Percentiles rank a stretch among this genome's conserved stretches.
Conservation (phyloP, 129 eudicot species). For the Glebionis coronaria region DNA sequence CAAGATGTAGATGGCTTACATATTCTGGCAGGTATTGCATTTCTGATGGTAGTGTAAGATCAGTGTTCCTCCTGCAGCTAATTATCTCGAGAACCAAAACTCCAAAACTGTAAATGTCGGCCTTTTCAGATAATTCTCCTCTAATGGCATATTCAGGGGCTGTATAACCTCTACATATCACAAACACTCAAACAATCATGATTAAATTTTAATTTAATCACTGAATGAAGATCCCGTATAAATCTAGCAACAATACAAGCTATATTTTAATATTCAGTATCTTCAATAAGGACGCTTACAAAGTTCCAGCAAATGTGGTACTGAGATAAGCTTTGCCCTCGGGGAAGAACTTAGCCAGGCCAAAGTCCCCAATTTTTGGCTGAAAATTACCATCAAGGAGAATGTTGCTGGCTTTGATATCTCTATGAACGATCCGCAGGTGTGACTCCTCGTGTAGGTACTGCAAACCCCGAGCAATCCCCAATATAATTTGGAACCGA, state of each 20-base stretch:
- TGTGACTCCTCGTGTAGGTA: conserved; percentile 82
- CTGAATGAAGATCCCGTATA: not conserved
- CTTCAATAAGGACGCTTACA: conserved; percentile 38
- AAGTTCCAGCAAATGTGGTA: conserved; percentile 69
- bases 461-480: conserved; percentile 68
- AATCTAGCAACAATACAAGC: no score
- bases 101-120: conserved; percentile 75
- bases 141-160: conserved; percentile 79
- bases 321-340: conserved; percentile 78
- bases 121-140: conserved; percentile 78
- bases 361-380: conserved; percentile 75
- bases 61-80: conserved; percentile 62
- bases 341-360: conserved; percentile 77
- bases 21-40: conserved; percentile 82
- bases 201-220: not conserved
- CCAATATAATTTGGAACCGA: conserved; percentile 61
- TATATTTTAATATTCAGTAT: not conserved
- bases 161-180: conserved; percentile 64
- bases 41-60: conserved; percentile 60
- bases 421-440: conserved; percentile 65
- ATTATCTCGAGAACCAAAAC: conserved; percentile 71
- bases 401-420: conserved; percentile 78
- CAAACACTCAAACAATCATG: conserved; percentile 3
- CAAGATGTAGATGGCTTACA: conserved; percentile 36
- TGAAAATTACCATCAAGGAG: conserved; percentile 65